Base-by-base conservation (phyloP, 2,329 filamentous ascomycete species). In the Stachybotrys chlorohalonatus region DNA sequence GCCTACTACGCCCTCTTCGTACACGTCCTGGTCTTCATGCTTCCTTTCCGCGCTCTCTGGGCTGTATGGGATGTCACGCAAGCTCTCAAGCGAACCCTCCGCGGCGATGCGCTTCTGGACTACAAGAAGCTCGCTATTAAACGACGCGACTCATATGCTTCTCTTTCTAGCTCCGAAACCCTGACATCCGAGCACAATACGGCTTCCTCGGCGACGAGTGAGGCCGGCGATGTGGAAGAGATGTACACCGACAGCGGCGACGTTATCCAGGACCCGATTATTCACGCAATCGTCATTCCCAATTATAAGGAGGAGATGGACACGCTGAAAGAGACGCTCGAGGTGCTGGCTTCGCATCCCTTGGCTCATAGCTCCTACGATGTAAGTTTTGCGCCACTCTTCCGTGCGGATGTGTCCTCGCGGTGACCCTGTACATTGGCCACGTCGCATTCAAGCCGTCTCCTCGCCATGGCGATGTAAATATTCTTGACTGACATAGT, bases 281-380 rank as follows among this genome's bases (percentile, higher is more conserved):
- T 87, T 32, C 84, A 88, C 64, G 83, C 81, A 13, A 86, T 90
- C 57, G 75, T 89, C 58, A 76, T 90, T 48, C 86, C 86, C 16
- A 88, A 88, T 63, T 90, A 89, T 72, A 87, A 87, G 68, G 86
- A 90, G 66, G 85, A 89, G 55, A 72, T 84, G 55, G 83, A 86
- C 55, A 87, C 83, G 0, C 72, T 89, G 50, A 77, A 81, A 58
- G 84, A 87, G 64, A 89, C 86, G 0, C 70, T 90, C 17, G 81
- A 84, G 47, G 85, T 89, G 24, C 70, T 89, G 56, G 84, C 84
- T 6, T 85, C 79, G 32, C 86, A 90, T 63, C 77, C 82, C 0
- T 79, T 82, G 60, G 86, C 86, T 31, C 74, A 75, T 54, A 74
- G 73, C 60, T 81, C 78, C 52, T 90, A 89, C 66, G 86, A 89